Percentiles rank a stretch among this genome's conserved stretches.
phyloP scores from a whole-genome alignment of 2,329 filamentous ascomycete species.

The Pestalotiopsis sp. region DNA sequence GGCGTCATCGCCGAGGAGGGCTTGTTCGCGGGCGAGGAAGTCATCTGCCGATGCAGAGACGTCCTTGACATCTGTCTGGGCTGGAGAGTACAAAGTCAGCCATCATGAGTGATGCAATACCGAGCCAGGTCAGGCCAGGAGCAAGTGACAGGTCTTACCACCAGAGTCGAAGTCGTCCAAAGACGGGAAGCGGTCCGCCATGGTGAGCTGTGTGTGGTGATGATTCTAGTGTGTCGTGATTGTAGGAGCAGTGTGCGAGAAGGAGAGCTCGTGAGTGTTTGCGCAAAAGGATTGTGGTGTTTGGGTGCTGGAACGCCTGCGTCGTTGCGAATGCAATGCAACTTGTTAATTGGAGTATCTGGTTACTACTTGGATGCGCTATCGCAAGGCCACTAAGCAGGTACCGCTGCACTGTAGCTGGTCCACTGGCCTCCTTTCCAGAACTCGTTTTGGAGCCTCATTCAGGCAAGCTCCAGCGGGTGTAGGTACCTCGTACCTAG shows the following conservation, averaged over 20 bases:
- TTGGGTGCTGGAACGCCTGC: neutral
- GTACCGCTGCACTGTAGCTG: neutral
- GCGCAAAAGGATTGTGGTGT: neutral
- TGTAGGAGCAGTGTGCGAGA: neutral
- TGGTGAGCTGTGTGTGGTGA: conserved; percentile 37
- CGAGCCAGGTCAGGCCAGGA: neutral
- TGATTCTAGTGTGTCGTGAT: conserved; percentile 4
- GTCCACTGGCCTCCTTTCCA: conserved; percentile 1
- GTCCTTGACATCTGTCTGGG: conserved; percentile 67
- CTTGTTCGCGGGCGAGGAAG: conserved; percentile 91
- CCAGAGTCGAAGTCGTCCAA: conserved; percentile 76
- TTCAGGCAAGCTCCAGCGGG: neutral
- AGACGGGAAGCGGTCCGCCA: conserved; percentile 81
- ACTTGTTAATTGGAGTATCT: neutral
- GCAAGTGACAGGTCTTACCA: conserved; percentile 42
- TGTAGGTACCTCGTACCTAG: neutral
- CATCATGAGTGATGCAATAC: neutral
- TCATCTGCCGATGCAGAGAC: conserved; percentile 70
- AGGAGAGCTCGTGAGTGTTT: neutral
- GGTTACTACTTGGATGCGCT: neutral
- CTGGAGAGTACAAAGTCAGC: conserved; percentile 41
- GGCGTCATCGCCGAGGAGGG: conserved; percentile 88
- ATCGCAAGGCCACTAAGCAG: conserved; percentile 9
- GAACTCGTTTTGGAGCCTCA: neutral
- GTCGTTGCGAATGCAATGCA: neutral